Conservation (phyloP, 2,329 filamentous ascomycete genomes). For the Ceratocystis destructans region DNA sequence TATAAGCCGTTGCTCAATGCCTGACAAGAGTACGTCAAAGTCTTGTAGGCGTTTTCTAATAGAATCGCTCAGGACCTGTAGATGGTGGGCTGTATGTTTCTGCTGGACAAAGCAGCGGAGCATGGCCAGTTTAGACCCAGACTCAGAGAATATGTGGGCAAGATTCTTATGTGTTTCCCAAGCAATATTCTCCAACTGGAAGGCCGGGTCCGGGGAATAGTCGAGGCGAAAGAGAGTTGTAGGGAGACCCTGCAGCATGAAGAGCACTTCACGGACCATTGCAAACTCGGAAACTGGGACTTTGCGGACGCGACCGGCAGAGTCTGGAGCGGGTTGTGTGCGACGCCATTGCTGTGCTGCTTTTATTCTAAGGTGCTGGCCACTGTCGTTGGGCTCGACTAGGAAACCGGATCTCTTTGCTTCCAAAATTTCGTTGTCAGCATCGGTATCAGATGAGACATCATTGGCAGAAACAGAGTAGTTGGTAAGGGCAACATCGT, state of each 20-base stretch:
- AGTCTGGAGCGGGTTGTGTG: slow-evolving; percentile 27
- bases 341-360: slow-evolving; percentile 28
- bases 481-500: slow-evolving; percentile 30
- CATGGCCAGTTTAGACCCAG: slow-evolving; percentile 32
- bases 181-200: slow-evolving; percentile 36
- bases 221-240: slow-evolving; percentile 53
- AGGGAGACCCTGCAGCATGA: slow-evolving; percentile 69
- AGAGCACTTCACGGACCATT: slow-evolving; percentile 61
- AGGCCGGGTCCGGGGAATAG: slow-evolving; percentile 29
- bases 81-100: slow-evolving; percentile 39
- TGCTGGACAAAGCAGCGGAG: slow-evolving; percentile 34
- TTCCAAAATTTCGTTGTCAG: not conserved
- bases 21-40: slow-evolving; percentile 47
- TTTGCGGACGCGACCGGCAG: slow-evolving; percentile 27
- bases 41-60: slow-evolving; percentile 41
- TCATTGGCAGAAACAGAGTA: slow-evolving; percentile 27
- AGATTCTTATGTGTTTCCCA: slow-evolving; percentile 39
- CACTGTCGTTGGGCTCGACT: slow-evolving; percentile 26
- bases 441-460: slow-evolving; percentile 20
- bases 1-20: slow-evolving; percentile 47
- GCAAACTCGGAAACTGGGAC: slow-evolving; percentile 54
- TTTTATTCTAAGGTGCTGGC: slow-evolving; percentile 25
- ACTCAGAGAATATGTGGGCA: slow-evolving; percentile 34
- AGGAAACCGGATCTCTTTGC: slow-evolving; percentile 26
- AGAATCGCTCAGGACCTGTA: slow-evolving; percentile 59